Base-by-base conservation (phyloP, 805 yeast species). In the Saturnispora zaruensis region DNA sequence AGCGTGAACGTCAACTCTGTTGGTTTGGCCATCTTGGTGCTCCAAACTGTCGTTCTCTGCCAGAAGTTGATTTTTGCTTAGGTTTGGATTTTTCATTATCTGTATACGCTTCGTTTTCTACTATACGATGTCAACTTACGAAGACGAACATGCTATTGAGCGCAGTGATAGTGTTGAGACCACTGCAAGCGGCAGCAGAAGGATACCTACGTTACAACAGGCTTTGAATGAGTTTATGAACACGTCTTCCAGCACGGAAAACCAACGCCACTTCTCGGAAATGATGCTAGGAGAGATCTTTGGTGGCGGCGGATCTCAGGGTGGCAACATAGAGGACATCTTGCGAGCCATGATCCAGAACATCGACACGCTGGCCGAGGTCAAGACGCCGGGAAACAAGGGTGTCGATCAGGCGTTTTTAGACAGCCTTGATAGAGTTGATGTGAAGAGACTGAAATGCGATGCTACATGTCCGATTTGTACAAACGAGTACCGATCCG, bases 401-500 rank as follows among this genome's bases (percentile, higher is more conserved):
- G 91, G 93, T 0, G 85, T 87, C 4, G 69, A 80, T 9, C 85
- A 84, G 54, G 75, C 74, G 41, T 87, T 78, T 58, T 66, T 91
- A 5, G 97, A 89, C 60, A 70, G 84, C 0, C 71, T 90, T 47
- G 96, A 88, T 25, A 66, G 98, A 51, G 80, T 90, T 0, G 46
- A 57, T 21, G 68, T 72, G 32, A 70, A 66, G 50, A 68, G 70
- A 9, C 54, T 74, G 14, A 66, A 67, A 14, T 51, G 59, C 5
- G 77, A 72, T 34, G 87, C 85, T 48, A 75, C 81, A 16, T 90
- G 97, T 64, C 83, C 96, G 1, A 90, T 90, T 37, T 90, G 98
- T 59, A 84, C 93, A 20, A 77, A 76, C 55, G 77, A 75, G 51
- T 90, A 79, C 59, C 68, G 75, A 3, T 84, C 81, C 32, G 95